A percentile compares a stretch with the other conserved stretches of the same genome.
phyloP scores from a whole-genome alignment of 768 basidiomycete genomes.

The Leccinellum luteum region DNA sequence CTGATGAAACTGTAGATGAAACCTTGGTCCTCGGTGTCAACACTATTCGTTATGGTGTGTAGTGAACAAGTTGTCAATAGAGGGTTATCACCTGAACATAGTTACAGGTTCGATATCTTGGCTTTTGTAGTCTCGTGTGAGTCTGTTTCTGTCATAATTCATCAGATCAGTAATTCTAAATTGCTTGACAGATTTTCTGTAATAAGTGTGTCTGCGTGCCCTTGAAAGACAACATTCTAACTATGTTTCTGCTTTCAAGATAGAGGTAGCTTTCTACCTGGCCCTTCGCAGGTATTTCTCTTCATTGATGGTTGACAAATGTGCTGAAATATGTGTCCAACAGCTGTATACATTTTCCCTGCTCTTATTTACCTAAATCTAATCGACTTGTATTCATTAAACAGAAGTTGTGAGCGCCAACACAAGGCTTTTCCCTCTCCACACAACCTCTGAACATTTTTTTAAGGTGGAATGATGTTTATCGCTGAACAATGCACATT shows the following conservation, averaged over 20 bases:
- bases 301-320: neutral
- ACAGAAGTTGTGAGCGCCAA: neutral
- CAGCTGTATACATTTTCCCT: neutral
- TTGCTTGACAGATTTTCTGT: neutral
- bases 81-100: neutral
- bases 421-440: neutral
- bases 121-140: neutral
- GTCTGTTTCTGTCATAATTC: neutral
- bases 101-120: neutral
- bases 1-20: neutral
- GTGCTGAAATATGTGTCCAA: neutral
- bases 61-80: neutral
- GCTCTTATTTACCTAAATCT: neutral
- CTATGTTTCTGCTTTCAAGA: neutral
- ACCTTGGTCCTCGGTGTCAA: neutral
- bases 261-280: neutral
- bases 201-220: neutral
- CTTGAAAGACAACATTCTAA: neutral
- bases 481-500: neutral
- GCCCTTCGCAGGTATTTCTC: neutral
- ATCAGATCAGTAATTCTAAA: neutral
- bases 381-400: neutral
- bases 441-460: neutral
- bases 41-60: neutral
- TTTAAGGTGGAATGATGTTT: neutral